A percentile compares a stretch with the other conserved stretches of the same genome.
Evolutionary conservation across 371 early-diverging fungal species (phyloP).

Genomic region (Actinomortierella ambigua): DNA sequence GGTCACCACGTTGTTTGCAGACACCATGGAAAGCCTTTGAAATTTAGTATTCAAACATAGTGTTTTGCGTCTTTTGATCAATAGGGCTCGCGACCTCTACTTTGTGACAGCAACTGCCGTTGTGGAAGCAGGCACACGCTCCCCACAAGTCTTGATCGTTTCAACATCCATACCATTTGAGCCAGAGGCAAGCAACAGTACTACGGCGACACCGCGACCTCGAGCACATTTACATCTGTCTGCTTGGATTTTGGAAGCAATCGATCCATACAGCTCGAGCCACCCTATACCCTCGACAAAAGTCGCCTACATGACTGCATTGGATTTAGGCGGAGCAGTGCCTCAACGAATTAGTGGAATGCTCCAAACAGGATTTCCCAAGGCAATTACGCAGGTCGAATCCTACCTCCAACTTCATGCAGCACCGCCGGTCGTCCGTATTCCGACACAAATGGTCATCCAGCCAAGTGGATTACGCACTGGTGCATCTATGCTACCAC

Average conservation of each 20-base stretch:
- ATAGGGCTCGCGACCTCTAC: conserved; percentile 42
- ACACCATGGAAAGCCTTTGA: no score
- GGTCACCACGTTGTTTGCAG: no score
- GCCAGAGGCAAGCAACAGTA: neutral
- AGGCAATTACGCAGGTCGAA: conserved; percentile 54
- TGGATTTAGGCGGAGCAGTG: conserved; percentile 57
- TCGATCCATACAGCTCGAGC: conserved; percentile 65
- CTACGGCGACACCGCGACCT: conserved; percentile 29
- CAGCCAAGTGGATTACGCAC: neutral
- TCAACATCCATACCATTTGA: conserved; percentile 32
- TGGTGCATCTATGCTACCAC: conserved; percentile 10
- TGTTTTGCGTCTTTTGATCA: neutral
- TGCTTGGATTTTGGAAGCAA: conserved; percentile 62
- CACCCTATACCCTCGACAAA: conserved; percentile 66
- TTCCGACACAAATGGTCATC: conserved; percentile 35
- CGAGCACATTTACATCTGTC: conserved; percentile 52
- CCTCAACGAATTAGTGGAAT: conserved; percentile 61
- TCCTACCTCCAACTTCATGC: conserved; percentile 54
- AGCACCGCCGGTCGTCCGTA: conserved; percentile 52
- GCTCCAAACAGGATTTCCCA: conserved; percentile 51
- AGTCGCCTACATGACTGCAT: conserved; percentile 53
- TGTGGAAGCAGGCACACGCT: conserved; percentile 46
- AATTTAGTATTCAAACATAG: no score
- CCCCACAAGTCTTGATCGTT: conserved; percentile 44
- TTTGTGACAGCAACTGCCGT: conserved; percentile 33